phyloP scores from a whole-genome alignment of 1,284 basidiomycete species.

The Ganoderma meredithae region DNA sequence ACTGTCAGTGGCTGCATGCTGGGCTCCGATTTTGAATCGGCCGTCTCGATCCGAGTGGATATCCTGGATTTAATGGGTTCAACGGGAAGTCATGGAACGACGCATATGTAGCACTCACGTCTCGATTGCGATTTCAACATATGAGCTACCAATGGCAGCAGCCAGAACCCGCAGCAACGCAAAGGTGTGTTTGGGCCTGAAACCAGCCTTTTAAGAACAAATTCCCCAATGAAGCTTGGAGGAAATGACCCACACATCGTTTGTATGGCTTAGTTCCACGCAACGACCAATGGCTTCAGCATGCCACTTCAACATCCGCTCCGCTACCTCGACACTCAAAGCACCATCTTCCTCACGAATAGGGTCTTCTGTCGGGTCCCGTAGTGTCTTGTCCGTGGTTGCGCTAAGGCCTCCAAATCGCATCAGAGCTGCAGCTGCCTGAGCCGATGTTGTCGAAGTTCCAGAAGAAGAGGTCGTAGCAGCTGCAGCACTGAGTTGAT shows the following conservation, averaged over 20 bases:
- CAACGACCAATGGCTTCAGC: slow-evolving; percentile 94
- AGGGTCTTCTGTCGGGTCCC: slow-evolving; percentile 70
- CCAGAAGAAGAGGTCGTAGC: slow-evolving; percentile 67
- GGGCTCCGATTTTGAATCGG: slow-evolving; percentile 84
- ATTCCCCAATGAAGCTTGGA: neutral
- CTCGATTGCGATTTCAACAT: slow-evolving; percentile 92
- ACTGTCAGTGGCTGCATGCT: slow-evolving; percentile 75
- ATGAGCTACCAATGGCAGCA: slow-evolving; percentile 87
- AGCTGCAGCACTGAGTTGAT: slow-evolving; percentile 85
- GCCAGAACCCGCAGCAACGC: slow-evolving; percentile 87
- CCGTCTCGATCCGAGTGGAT: slow-evolving; percentile 72
- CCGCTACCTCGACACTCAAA: slow-evolving; percentile 78
- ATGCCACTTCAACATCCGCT: slow-evolving; percentile 95
- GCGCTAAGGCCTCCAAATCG: slow-evolving; percentile 82
- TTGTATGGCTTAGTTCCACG: slow-evolving; percentile 82
- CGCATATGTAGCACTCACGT: slow-evolving; percentile 62
- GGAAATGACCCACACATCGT: slow-evolving; percentile 76
- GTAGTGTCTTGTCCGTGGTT: slow-evolving; percentile 57
- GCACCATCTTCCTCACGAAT: slow-evolving; percentile 83
- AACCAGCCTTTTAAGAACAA: neutral
- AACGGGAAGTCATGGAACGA: slow-evolving; percentile 14
- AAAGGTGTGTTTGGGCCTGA: slow-evolving; percentile 90
- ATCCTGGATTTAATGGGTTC: slow-evolving; percentile 54
- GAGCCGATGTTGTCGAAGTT: slow-evolving; percentile 71
- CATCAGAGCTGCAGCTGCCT: slow-evolving; percentile 82